A percentile compares a stretch with the other conserved stretches of the same genome.
phyloP scores from a whole-genome alignment of 495 filamentous ascomycete species.

The Xylaria curta region DNA sequence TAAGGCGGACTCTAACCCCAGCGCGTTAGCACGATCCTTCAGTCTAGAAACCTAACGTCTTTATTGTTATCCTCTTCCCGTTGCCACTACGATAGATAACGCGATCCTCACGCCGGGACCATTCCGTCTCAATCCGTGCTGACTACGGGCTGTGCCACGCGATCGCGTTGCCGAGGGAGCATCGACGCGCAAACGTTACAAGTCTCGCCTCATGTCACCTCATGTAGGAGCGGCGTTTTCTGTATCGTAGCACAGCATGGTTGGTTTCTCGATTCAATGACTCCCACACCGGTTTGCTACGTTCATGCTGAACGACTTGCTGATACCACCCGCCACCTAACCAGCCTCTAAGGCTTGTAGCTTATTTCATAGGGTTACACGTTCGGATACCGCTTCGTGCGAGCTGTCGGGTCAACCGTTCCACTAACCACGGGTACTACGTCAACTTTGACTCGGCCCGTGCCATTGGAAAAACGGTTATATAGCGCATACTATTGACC shows the following conservation, averaged over 20 bases:
- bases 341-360: background rate
- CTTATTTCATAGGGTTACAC: background rate
- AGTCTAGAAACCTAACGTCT: too few species aligned
- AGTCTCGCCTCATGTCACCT: background rate
- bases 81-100: too few species aligned
- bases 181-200: background rate
- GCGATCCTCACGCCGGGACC: background rate
- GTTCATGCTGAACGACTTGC: background rate
- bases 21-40: too few species aligned
- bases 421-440: background rate
- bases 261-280: background rate
- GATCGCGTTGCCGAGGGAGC: background rate
- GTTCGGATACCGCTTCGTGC: background rate
- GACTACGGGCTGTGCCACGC: background rate
- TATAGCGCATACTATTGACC: background rate
- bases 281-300: too few species aligned
- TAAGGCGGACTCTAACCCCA: too few species aligned
- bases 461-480: background rate
- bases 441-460: background rate
- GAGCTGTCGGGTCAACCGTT: background rate
- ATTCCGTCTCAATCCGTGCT: background rate
- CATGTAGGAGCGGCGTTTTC: background rate
- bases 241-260: background rate
- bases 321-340: background rate
- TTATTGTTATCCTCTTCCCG: too few species aligned